Evolutionary conservation across 2,329 filamentous ascomycete species (phyloP), one percentile per base, ranked within the genome.

Genomic region (Aspergillus sp.): DNA sequence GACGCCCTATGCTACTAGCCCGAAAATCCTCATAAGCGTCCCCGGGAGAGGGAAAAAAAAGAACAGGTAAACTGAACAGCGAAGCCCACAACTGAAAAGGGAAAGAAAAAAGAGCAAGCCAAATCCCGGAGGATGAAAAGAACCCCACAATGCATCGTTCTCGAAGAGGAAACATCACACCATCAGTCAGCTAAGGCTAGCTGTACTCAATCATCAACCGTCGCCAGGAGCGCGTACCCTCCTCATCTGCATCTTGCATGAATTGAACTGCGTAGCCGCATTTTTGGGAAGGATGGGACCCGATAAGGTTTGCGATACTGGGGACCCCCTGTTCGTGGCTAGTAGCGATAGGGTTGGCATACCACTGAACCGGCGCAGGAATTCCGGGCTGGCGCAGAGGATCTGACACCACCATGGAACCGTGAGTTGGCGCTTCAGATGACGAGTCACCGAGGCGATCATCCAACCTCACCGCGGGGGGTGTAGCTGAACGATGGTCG

Each of bases 141-240:
- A 36, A 36, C 4, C 32, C 8, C 17, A 50, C 54, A 48, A 15
- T 36, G 38, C 21, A 44, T 13, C 8, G 49, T 3, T 51, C 13
- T 13, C 2, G 15, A 39, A 54, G 27, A 25, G 21, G 17, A 53
- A 27, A 44, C 21, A 44, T 42, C 47, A 27, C 38, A 52, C 19
- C 39, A 39, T 17, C 39, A 17, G 23, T 66, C 65, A 77, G 41
- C 63, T 36, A 13, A 30, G 32, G 32, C 32, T 70, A 44, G 41
- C 19, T 70, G 61, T 76, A 78, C 57, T 78, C 75, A 10, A 77
- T 62, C 50, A 77, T 70, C 47, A 72, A 66, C 23, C 76, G 67
- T 60, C 67, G 70, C 71, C 73, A 78, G 27, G 68, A 72, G 21
- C 73, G 70, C 23, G 62, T 58, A 8, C 73, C 73, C 15, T 73